Base-by-base conservation (phyloP, 768 basidiomycete species). In the Lentinus tigrinus region DNA sequence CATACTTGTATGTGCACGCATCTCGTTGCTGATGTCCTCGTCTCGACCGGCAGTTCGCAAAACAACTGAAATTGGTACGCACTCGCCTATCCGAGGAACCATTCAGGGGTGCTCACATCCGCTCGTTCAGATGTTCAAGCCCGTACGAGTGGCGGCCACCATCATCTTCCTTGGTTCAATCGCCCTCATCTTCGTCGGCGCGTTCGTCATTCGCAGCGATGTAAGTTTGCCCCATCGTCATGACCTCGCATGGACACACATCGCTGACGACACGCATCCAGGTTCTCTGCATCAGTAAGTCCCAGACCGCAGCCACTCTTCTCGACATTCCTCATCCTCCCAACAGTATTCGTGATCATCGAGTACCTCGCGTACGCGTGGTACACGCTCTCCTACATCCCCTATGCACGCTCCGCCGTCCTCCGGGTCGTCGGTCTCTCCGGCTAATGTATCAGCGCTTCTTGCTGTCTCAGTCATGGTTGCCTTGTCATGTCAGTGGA, bases 301-400 rank as follows among this genome's bases (percentile, higher is more conserved):
- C 38, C 49, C 21, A 16, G 14, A 16, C 39, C 39, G 16, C 28
- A 14, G 47, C 26, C 71, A 11, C 49, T 17, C 2, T 14, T 24
- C 31, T 36, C 49, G 36, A 54, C 43, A 14, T n/a, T 31, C 42
- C 37, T 53, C n/a, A 11, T n/a, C 26, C 19, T 21, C 10, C 5
- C 16, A 16, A 42, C 73, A 92, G 91, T 94, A 57, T 92, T 97
- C 71, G 95, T 97, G 58, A 80, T 96, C 73, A 77, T 97, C 72
- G 87, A 95, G 72, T 96, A 91, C 72, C 78, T 96, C 56, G 95
- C 94, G 6, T 96, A 89, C 73, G 85, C 88, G 21, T 97, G 94
- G 93, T 95, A 90, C 71, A 85, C 82, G 50, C 74, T 91, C 28
- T 89, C 87, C 7, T 97, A 95, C 75, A 93, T 98, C 65, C 95